Percentiles rank a stretch among this genome's conserved stretches.
phyloP scores from a whole-genome alignment of 169 alveolate species.

The Plasmodium chabaudi region DNA sequence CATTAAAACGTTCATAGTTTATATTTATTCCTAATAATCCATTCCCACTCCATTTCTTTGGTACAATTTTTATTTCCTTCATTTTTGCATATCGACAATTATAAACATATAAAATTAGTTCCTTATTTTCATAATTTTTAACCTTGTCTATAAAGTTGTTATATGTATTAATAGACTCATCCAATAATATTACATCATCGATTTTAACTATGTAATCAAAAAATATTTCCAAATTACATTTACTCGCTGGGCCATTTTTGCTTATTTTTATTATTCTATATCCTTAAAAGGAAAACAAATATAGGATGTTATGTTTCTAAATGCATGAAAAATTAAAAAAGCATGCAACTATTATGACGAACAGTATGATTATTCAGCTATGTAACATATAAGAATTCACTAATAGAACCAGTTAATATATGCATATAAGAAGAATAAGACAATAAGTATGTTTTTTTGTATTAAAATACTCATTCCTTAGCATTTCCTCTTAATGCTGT shows the following conservation, averaged over 20 bases:
- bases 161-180: slow-evolving; percentile 79
- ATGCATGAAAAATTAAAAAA: too few relatives aligned
- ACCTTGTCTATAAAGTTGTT: slow-evolving; percentile 78
- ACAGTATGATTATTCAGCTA: too few relatives aligned
- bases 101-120: slow-evolving; percentile 75
- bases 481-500: too few relatives aligned
- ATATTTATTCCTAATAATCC: slow-evolving; percentile 85
- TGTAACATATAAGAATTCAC: too few relatives aligned
- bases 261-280: slow-evolving; percentile 46
- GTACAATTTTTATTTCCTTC: slow-evolving; percentile 77
- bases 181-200: slow-evolving; percentile 77
- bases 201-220: slow-evolving; percentile 84
- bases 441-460: too few relatives aligned
- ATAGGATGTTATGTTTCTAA: too few relatives aligned
- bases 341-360: too few relatives aligned
- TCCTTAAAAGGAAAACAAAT: slow-evolving; percentile 17
- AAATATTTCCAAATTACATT: slow-evolving; percentile 81
- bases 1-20: slow-evolving; percentile 77
- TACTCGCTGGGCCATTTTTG: slow-evolving; percentile 33
- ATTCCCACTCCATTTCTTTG: slow-evolving; percentile 85
- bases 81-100: slow-evolving; percentile 80
- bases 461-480: too few relatives aligned
- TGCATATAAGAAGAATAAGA: too few relatives aligned
- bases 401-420: too few relatives aligned
- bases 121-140: slow-evolving; percentile 77